Percentiles rank a stretch among this genome's conserved stretches.
phyloP scores from a whole-genome alignment of 176 grass and related monocot species.

The Rhynchospora pubera region DNA sequence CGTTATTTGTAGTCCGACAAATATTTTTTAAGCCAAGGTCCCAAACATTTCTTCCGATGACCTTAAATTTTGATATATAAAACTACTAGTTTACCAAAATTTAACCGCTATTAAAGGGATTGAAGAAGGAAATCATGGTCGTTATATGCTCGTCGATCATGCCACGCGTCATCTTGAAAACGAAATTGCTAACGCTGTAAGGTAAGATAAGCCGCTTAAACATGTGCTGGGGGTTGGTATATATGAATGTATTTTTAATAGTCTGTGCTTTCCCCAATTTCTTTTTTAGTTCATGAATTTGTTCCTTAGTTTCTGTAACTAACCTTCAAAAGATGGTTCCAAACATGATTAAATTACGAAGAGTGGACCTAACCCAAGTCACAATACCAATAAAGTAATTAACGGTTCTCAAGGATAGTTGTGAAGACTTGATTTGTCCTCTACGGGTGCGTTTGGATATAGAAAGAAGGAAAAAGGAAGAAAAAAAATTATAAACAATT shows the following conservation, averaged over 20 bases:
- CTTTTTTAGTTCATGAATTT: neutral
- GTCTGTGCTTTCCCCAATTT: neutral
- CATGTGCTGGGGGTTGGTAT: neutral
- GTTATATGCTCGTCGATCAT: neutral
- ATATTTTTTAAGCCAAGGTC: too few relatives aligned
- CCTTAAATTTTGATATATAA: too few relatives aligned
- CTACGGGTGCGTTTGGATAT: too few relatives aligned
- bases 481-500: too few relatives aligned
- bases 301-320: neutral
- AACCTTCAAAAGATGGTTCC: neutral
- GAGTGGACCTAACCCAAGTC: neutral
- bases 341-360: neutral
- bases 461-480: too few relatives aligned
- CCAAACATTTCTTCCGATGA: too few relatives aligned
- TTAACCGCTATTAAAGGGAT: neutral
- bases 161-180: neutral
- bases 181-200: neutral
- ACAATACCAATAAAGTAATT: neutral
- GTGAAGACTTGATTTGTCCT: neutral
- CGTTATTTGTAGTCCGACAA: too few relatives aligned
- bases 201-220: neutral
- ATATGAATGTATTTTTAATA: neutral
- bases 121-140: neutral
- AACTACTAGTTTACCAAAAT: too few relatives aligned
- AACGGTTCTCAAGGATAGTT: neutral